Evolutionary conservation across 331 rosid genomes (phyloP).

Genomic region (Quercus tomentella): DNA sequence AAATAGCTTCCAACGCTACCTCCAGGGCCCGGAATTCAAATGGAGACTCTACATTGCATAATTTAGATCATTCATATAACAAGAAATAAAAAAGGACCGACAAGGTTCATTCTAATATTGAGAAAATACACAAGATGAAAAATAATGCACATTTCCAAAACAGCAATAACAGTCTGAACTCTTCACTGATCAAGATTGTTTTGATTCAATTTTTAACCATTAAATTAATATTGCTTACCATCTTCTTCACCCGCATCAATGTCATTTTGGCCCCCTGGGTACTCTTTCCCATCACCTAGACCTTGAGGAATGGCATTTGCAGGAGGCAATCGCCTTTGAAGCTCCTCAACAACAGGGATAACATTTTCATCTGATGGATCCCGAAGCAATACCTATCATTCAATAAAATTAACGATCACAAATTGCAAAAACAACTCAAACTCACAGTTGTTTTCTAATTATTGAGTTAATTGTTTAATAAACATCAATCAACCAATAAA

Average conservation of each 20-base stretch:
- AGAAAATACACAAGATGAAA: background rate
- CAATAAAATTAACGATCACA: conserved; percentile 20
- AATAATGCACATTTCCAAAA: background rate
- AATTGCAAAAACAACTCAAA: conserved; percentile 15
- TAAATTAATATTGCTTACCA: conserved; percentile 43
- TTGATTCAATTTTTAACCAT: background rate
- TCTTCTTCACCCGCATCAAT: conserved; percentile 74
- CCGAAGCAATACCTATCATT: conserved; percentile 71
- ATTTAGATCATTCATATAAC: conserved; percentile 33
- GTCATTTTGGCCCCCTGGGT: conserved; percentile 48
- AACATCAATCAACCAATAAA: background rate
- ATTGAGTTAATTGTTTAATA: background rate
- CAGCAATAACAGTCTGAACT: background rate
- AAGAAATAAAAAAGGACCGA: conserved; percentile 2
- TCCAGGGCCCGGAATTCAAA: conserved; percentile 95
- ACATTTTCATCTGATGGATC: conserved; percentile 77
- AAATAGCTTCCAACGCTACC: conserved; percentile 95
- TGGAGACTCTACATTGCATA: conserved; percentile 73
- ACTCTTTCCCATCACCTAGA: conserved; percentile 42
- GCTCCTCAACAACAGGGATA: conserved; percentile 83
- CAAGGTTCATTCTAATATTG: background rate
- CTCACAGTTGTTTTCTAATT: background rate
- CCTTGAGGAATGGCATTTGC: conserved; percentile 21
- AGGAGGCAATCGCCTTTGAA: conserved; percentile 76
- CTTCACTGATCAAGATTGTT: background rate